phyloP scores from a whole-genome alignment of 208 protist genomes.

The Entamoeba histolytica region DNA sequence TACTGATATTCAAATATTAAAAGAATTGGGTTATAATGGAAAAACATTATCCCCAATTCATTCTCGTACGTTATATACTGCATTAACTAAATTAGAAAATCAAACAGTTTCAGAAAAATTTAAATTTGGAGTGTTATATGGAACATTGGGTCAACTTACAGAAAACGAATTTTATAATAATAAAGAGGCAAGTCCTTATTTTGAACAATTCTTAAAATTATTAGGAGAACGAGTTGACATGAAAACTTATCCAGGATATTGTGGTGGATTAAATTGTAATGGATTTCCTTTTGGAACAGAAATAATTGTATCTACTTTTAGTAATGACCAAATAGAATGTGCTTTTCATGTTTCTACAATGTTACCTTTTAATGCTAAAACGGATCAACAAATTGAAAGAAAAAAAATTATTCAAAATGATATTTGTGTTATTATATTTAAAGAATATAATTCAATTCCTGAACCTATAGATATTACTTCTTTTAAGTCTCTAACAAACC shows the following conservation, averaged over 20 bases:
- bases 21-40: not conserved
- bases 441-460: not conserved
- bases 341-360: not conserved
- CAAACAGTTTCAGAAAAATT: not conserved
- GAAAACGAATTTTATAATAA: not conserved
- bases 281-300: not conserved
- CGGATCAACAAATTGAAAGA: not conserved
- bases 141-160: not conserved
- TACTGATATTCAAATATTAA: not conserved
- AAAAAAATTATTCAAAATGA: not conserved
- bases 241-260: not conserved
- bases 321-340: not conserved
- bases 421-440: not conserved
- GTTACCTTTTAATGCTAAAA: not conserved
- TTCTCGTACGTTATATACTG: not conserved
- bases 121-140: conserved; percentile 1
- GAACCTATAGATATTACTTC: not conserved
- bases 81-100: not conserved
- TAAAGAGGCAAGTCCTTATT: not conserved
- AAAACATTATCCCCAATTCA: not conserved
- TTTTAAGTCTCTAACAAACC: not conserved
- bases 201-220: not conserved
- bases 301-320: not conserved
- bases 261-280: not conserved
- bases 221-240: not conserved